phyloP scores from a whole-genome alignment of 129 eudicot genomes.

The carrot (Daucus carota) region DH1_v3.0 NC_030384.2:48592001-48592500 shows the following conservation, averaged over 20 bases:
- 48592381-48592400: slow-evolving; percentile 15
- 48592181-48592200: neutral
- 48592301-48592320: neutral
- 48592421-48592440: slow-evolving; percentile 41
- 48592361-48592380: slow-evolving; percentile 15
- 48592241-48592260: neutral
- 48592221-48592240: neutral
- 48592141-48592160: too few relatives aligned
- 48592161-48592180: too few relatives aligned
- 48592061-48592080: neutral
- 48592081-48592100: neutral
- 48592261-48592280: neutral
- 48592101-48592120: neutral
- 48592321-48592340: neutral
- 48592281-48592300: neutral
- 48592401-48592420: slow-evolving; percentile 39
- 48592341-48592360: slow-evolving; percentile 26
- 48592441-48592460: slow-evolving; percentile 56
- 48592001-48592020: neutral
- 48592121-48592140: neutral
- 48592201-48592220: neutral
- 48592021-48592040: neutral
- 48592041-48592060: neutral
- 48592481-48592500: slow-evolving; percentile 51
- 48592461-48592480: slow-evolving; percentile 84